Conservation (phyloP, 2,329 filamentous ascomycete species). For the Stachybotrys chartarum region DNA sequence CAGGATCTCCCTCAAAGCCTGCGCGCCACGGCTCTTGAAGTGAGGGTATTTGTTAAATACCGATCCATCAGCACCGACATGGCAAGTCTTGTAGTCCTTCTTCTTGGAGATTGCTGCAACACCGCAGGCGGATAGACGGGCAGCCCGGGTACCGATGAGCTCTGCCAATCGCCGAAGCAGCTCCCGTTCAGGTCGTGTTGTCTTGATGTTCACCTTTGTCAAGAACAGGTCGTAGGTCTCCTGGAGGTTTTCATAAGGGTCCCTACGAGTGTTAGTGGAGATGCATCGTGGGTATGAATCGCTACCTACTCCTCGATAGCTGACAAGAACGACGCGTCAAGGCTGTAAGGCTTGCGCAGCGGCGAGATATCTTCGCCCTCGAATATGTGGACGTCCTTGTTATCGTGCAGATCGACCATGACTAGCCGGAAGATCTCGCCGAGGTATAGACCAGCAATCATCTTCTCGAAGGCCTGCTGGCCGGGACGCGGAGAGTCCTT, state of each 20-base stretch:
- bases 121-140: constrained; percentile 87
- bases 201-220: constrained; percentile 63
- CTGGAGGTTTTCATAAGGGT: constrained; percentile 90
- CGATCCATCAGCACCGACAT: constrained; percentile 93
- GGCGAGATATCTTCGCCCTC: constrained; percentile 71
- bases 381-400: constrained; percentile 69
- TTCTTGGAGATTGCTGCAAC: constrained; percentile 96
- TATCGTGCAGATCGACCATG: constrained; percentile 78
- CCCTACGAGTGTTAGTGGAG: constrained; percentile 39
- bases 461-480: constrained; percentile 95
- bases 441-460: constrained; percentile 91
- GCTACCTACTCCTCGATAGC: constrained; percentile 73
- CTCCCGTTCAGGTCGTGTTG: constrained; percentile 75
- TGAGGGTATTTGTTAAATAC: constrained; percentile 99
- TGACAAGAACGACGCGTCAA: constrained; percentile 91
- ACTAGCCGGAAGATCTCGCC: constrained; percentile 91
- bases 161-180: constrained; percentile 84
- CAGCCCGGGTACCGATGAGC: constrained; percentile 89
- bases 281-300: background rate
- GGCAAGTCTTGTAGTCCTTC: constrained; percentile 81
- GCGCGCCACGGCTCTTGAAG: constrained; percentile 88
- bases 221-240: constrained; percentile 81
- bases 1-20: constrained; percentile 87
- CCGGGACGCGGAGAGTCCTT: constrained; percentile 86
- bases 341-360: constrained; percentile 77